Evolutionary conservation across 805 yeast genomes (phyloP), one percentile per base, ranked within the genome.

Genomic region (Starmerella floris): DNA sequence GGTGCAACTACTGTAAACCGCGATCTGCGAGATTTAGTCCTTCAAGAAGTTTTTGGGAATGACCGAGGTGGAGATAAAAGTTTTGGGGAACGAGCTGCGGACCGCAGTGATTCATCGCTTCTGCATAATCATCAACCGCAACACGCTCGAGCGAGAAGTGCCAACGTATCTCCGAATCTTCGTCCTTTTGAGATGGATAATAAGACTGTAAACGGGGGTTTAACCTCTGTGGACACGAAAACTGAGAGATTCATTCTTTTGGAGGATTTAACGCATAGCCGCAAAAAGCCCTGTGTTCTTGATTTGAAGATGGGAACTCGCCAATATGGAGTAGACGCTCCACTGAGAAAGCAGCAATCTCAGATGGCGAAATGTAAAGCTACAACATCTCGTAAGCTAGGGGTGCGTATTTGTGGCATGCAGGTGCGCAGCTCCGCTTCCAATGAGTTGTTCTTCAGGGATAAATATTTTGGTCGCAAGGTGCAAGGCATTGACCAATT

Each of bases 301-400:
- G 99, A 91, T 62, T 67, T 91, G 53, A 91, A 91, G 58, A 91
- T 91, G 97, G 99, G 99, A 0, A 88, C 99, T 0, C 70, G 99
- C 45, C 99, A 91, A 62, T 91, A 91, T 56, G 98, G 99, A 9
- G 79, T 88, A n/a, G 94, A 85, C 50, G 96, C 97, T 0, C 68
- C 70, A 5, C 59, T 63, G 13, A 63, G 75, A 38, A 91, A 91
- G 61, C 79, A 77, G 56, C 58, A 64, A 37, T 83, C 95, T 1
- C 98, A 91, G 63, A 64, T 83, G 27, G 68, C 68, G 42, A 91
- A 91, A 62, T 91, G 99, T 61, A 64, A 70, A 3, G 62, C 67
- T 43, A 88, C 97, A 0, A 88, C 97, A 0, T 78, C 91, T 2
- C 66, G 84, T 35, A 63, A 67, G 45, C 67, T 91, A 27, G 99